Evolutionary conservation across 305 asterid species (phyloP), one percentile per base, ranked within the genome.

Genomic region (Striga hermonthica): DNA sequence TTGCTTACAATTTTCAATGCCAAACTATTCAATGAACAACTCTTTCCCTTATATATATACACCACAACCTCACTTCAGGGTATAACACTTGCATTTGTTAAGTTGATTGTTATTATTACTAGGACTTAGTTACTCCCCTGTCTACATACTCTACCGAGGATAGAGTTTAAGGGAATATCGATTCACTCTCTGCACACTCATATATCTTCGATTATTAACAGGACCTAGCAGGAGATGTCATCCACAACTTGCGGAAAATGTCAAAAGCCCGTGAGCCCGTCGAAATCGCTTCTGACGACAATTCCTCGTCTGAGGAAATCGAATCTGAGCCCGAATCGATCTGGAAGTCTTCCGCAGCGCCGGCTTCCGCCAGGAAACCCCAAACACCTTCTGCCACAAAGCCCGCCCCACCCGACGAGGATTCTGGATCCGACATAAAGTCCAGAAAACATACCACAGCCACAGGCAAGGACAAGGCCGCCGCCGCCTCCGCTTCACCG

Each of bases 211-310:
- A 64, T 69, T 62, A 58, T 65, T 73, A 50, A 70, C 86, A 90
- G 97, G 95, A 80, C 62, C 84, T 90, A 10, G 93, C 89, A n/a
- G 97, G 95, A 62, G 93, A 86, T 73, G 90, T 74, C 41, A 72
- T 81, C 64, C 83, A 86, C 72, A 86, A 86, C 76, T 74, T 91
- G 82, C 82, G 80, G 83, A 79, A 22, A 22, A 22, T 22, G 31
- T 22, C 31, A 2, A 22, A 2, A 22, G 1, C 31, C 31, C 31
- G 31, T 22, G 31, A 22, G 31, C 31, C 31, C 31, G 31, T 22
- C 31, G 31, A 22, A 22, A 22, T 2, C 31, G 2, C 31, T 22
- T 22, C 31, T 22, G 31, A 2, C 31, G 31, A 22, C 31, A 2
- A 22, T 22, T 22, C 31, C 31, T 22, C 31, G 31, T 22, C 31